Base-by-base conservation (phyloP, 768 basidiomycete genomes). In the Saitozyma sp. region DNA sequence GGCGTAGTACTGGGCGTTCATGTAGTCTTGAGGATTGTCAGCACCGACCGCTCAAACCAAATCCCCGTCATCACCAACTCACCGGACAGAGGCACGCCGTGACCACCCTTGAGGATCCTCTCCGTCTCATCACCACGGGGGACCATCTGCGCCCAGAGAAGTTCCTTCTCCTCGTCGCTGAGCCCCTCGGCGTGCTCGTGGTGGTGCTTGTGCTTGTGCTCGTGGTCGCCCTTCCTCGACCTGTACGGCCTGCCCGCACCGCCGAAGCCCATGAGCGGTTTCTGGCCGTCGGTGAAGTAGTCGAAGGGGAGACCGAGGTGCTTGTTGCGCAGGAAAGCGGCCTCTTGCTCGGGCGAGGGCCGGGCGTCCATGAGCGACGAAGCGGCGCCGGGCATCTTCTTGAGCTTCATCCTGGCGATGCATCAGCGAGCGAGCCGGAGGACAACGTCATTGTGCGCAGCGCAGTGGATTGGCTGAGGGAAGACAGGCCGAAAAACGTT, bases 1-100 rank as follows among this genome's bases (percentile, higher is more conserved):
- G 17, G 92, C 85, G 77, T 85, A 99, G 81, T 99, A 98, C 79
- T 99, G 94, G 42, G 96, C 94, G 78, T 98, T 98, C 87, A 94
- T 87, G 82, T 91, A 98, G 83, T 97, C 94, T 96, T 29, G 29
- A 29, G 29, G 29, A 29, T 29, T 5, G 5, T 29, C 29, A 29
- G 29, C 29, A 29, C 29, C 29, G 29, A 68, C 13, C 13, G 11
- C 19, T 58, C 50, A 50, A 11, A 59, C 16, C 16, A 19, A 19
- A 43, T n/a, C 8, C 40, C 40, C 10, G 14, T 39, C 20, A 61
- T 46, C 6, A 13, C 13, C 29, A 8, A 83, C 90, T 66, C 73
- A 95, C 95, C 96, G 74, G 84, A 88, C 50, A 99, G 84, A 65
- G 96, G 95, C 56, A 97, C 90, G 45, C 81, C 80, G 78, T 98